phyloP scores from a whole-genome alignment of 2,329 filamentous ascomycete genomes.

The Davidsoniella virescens region DNA sequence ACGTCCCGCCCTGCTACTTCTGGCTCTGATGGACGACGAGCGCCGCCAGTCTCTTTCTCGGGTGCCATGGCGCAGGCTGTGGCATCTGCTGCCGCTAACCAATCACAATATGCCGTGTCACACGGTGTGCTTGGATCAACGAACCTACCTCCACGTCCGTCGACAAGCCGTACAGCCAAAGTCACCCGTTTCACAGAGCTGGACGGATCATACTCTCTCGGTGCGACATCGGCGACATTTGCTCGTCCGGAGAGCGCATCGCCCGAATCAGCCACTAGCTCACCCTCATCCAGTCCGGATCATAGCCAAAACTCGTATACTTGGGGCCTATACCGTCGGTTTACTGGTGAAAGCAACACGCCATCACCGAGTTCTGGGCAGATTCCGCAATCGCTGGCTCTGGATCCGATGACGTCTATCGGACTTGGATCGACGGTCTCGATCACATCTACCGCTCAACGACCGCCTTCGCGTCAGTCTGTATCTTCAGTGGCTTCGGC shows the following conservation, averaged over 20 bases:
- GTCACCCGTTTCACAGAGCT: neutral
- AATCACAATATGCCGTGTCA: neutral
- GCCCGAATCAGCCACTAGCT: neutral
- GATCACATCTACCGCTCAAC: neutral
- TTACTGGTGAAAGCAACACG: too few species aligned
- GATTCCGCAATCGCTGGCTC: too few species aligned
- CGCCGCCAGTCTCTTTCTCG: conserved; percentile 4
- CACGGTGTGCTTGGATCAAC: neutral
- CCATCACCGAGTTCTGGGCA: too few species aligned
- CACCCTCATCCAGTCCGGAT: neutral
- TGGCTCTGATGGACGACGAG: neutral
- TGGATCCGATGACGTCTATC: neutral
- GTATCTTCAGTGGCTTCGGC: neutral
- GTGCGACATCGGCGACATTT: neutral
- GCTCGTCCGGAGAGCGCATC: neutral
- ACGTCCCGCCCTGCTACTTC: neutral
- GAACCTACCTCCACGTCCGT: neutral
- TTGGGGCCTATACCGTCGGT: too few species aligned
- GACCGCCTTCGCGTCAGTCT: conserved; percentile 2
- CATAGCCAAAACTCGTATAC: neutral
- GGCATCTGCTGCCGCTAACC: neutral
- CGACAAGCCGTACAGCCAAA: neutral
- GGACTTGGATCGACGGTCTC: neutral
- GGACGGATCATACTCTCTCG: neutral
- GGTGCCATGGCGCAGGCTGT: neutral